Evolutionary conservation across 371 early-diverging fungal species (phyloP).

Genomic region (Modicella reniformis): DNA sequence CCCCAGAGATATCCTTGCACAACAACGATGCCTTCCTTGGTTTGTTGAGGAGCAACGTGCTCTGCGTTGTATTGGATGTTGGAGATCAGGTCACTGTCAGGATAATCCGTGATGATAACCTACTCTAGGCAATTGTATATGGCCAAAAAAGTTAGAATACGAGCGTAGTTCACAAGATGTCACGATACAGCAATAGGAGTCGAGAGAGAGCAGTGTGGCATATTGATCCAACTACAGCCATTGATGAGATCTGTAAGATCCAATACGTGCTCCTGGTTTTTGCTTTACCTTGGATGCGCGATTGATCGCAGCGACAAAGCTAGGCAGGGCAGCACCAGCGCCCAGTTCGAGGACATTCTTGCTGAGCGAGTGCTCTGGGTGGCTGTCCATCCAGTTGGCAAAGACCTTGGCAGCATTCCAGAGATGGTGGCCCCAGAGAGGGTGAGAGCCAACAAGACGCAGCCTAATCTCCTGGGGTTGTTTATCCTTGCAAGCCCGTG

Average conservation of each 20-base stretch:
- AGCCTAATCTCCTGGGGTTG: slow-evolving; percentile 58
- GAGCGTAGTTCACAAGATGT: no score
- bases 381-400: slow-evolving; percentile 79
- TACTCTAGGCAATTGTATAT: slow-evolving; percentile 3
- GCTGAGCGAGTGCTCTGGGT: slow-evolving; percentile 63
- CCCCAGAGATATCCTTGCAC: slow-evolving; percentile 91
- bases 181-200: background rate
- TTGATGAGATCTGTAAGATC: background rate
- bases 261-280: no score
- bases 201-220: background rate
- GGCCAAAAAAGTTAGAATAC: no score
- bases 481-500: slow-evolving; percentile 51
- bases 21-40: slow-evolving; percentile 36
- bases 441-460: slow-evolving; percentile 80
- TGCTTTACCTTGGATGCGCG: slow-evolving; percentile 70
- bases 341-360: slow-evolving; percentile 89
- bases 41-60: slow-evolving; percentile 52
- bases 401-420: slow-evolving; percentile 92
- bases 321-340: slow-evolving; percentile 90
- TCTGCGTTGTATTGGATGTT: slow-evolving; percentile 79
- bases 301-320: slow-evolving; percentile 78
- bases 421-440: slow-evolving; percentile 89
- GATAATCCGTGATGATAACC: slow-evolving; percentile 91
- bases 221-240: no score
- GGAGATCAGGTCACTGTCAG: slow-evolving; percentile 81